Conservation (phyloP, 306 rosid genomes). For the Trichosanthes truncata region DNA sequence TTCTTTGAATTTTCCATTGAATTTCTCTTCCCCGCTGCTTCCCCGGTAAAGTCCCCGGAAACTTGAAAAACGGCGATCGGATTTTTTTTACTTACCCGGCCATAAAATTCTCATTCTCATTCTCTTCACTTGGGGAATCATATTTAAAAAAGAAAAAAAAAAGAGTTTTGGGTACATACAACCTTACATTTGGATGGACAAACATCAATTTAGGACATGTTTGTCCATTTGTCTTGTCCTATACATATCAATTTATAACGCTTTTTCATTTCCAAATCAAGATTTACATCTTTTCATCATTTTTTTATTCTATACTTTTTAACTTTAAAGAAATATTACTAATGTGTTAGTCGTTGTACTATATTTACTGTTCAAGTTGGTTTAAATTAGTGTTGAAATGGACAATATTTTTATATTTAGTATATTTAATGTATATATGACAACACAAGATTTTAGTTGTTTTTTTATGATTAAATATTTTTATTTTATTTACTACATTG, state of each 20-base stretch:
- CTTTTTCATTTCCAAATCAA: not conserved
- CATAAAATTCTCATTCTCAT: not conserved
- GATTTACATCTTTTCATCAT: not conserved
- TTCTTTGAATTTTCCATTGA: not conserved
- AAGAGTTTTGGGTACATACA: not conserved
- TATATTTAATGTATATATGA: not conserved
- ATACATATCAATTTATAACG: not conserved
- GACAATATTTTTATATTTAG: not conserved
- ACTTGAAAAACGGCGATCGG: not conserved
- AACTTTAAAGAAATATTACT: too few species aligned
- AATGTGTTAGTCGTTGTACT: too few species aligned
- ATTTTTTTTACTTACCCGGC: not conserved
- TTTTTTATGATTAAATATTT: not conserved
- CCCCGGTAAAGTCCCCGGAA: not conserved
- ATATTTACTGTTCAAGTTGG: too few species aligned
- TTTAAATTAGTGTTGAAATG: not conserved
- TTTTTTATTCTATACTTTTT: not conserved
- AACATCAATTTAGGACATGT: not conserved
- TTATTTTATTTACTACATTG: not conserved
- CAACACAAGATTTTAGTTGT: not conserved
- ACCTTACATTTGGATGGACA: not conserved
- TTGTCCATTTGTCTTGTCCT: not conserved
- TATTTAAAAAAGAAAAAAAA: not conserved
- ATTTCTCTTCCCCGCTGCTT: not conserved
- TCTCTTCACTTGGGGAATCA: not conserved